Evolutionary conservation across 2,329 filamentous ascomycete genomes (phyloP).

Genomic region (Monosporascus cannonballus): DNA sequence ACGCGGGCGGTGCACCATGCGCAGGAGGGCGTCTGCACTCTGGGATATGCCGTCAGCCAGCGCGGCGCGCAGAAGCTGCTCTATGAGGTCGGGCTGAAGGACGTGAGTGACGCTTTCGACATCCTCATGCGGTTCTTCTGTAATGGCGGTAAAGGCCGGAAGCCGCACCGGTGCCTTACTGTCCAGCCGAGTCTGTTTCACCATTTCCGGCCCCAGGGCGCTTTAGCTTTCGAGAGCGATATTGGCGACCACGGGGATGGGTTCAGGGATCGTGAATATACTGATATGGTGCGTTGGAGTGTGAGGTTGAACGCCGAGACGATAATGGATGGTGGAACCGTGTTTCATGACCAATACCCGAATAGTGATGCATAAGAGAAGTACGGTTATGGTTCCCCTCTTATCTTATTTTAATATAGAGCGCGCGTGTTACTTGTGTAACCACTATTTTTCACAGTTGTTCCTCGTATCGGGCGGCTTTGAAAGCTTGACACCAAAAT

Average conservation of each 20-base stretch:
- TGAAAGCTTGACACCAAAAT: too few species aligned
- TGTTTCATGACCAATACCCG: conserved; percentile 20
- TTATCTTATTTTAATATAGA: too few species aligned
- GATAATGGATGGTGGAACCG: conserved; percentile 26
- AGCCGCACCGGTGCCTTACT: conserved; percentile 31
- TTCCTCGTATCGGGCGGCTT: too few species aligned
- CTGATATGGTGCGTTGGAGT: conserved; percentile 32
- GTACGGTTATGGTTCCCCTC: too few species aligned
- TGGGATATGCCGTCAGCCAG: conserved; percentile 38
- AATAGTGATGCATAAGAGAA: conserved; percentile 2
- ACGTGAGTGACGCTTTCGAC: conserved; percentile 33
- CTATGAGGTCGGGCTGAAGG: conserved; percentile 34
- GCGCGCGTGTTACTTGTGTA: too few species aligned
- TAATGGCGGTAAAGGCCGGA: conserved; percentile 27
- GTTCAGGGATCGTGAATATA: conserved; percentile 20
- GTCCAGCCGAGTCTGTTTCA: conserved; percentile 38
- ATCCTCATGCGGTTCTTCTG: conserved; percentile 39
- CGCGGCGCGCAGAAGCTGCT: conserved; percentile 34
- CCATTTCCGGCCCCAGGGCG: conserved; percentile 34
- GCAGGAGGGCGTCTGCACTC: conserved; percentile 29
- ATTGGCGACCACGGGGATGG: conserved; percentile 24
- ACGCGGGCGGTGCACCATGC: conserved; percentile 36
- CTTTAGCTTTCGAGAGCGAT: conserved; percentile 24
- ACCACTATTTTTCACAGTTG: too few species aligned
- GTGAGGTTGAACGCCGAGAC: conserved; percentile 31